Evolutionary conservation across 2,329 filamentous ascomycete species (phyloP).

Genomic region (Hypoxylon sp.): DNA sequence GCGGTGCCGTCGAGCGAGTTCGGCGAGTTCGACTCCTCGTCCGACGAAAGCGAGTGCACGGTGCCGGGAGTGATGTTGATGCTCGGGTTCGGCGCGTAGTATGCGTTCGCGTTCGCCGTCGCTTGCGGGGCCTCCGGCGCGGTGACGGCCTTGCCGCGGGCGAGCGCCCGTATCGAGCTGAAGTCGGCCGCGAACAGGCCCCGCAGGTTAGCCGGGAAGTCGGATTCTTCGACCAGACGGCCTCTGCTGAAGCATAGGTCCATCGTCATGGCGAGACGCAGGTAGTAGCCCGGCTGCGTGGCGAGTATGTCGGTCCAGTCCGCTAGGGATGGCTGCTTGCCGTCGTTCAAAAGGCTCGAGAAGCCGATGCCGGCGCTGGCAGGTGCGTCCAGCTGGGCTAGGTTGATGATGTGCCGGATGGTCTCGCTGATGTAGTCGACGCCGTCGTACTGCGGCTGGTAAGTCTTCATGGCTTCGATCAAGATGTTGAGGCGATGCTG

Average conservation of each 20-base stretch:
- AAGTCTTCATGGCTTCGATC: constrained; percentile 60
- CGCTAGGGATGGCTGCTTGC: constrained; percentile 47
- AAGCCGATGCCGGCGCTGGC: constrained; percentile 26
- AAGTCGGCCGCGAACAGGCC: constrained; percentile 55
- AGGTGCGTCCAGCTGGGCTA: constrained; percentile 54
- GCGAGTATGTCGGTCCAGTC: constrained; percentile 59
- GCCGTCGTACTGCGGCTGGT: constrained; percentile 60
- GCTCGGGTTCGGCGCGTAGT: constrained; percentile 26
- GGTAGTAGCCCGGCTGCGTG: constrained; percentile 55
- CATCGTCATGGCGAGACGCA: constrained; percentile 58
- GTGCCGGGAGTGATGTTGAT: constrained; percentile 42
- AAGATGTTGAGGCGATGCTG: constrained; percentile 59
- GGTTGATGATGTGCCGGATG: constrained; percentile 57
- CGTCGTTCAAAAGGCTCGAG: constrained; percentile 27
- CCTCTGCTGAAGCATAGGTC: constrained; percentile 58
- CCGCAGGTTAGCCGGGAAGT: constrained; percentile 56
- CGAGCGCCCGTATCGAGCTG: constrained; percentile 52
- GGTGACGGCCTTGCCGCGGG: constrained; percentile 23
- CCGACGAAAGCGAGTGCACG: constrained; percentile 48
- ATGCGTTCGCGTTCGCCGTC: constrained; percentile 6
- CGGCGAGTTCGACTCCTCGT: constrained; percentile 47
- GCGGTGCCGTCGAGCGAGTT: constrained; percentile 33
- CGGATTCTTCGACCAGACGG: constrained; percentile 54
- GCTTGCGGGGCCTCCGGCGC: constrained; percentile 11
- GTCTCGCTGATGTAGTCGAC: constrained; percentile 60